Conservation (phyloP, 495 filamentous ascomycete species). For the Penicillium diatomitis region DNA sequence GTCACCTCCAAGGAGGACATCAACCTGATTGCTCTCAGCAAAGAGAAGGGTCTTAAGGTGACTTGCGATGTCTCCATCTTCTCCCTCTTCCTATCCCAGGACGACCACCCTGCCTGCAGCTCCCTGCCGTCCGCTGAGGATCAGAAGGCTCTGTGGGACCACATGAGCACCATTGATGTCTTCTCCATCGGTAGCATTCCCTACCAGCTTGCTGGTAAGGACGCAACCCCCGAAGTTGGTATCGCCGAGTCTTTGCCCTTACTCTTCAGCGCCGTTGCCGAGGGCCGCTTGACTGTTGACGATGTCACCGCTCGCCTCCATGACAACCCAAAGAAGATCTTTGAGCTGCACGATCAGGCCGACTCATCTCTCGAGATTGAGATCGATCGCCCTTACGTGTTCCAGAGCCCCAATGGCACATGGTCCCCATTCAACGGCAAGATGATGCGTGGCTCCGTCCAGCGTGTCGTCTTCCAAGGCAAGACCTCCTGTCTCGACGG, state of each 20-base stretch:
- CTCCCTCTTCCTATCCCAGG: constrained; percentile 66
- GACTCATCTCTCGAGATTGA: constrained; percentile 69
- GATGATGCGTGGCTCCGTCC: constrained; percentile 61
- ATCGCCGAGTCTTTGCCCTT: constrained; percentile 71
- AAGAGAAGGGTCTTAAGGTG: constrained; percentile 74
- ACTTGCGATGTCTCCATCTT: constrained; percentile 81
- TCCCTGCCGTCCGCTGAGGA: constrained; percentile 61
- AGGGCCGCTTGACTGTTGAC: constrained; percentile 65
- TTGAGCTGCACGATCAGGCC: constrained; percentile 76
- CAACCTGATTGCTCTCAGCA: constrained; percentile 67
- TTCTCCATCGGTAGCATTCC: constrained; percentile 80
- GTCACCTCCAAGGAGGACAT: constrained; percentile 80
- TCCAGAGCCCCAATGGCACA: constrained; percentile 38
- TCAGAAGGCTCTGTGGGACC: constrained; percentile 71
- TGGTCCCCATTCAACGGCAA: constrained; percentile 76
- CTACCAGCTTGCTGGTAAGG: constrained; percentile 62
- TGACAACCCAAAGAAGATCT: constrained; percentile 77
- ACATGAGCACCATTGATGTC: constrained; percentile 68
- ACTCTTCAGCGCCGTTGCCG: constrained; percentile 67
- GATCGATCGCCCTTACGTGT: constrained; percentile 55
- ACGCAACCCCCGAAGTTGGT: constrained; percentile 50
- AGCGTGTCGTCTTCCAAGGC: constrained; percentile 70
- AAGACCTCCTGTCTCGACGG: constrained; percentile 74
- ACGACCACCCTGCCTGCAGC: constrained; percentile 62
- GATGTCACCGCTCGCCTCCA: constrained; percentile 64